Conservation (phyloP, 257 asterid genomes). For the Petunia axillaris region DNA sequence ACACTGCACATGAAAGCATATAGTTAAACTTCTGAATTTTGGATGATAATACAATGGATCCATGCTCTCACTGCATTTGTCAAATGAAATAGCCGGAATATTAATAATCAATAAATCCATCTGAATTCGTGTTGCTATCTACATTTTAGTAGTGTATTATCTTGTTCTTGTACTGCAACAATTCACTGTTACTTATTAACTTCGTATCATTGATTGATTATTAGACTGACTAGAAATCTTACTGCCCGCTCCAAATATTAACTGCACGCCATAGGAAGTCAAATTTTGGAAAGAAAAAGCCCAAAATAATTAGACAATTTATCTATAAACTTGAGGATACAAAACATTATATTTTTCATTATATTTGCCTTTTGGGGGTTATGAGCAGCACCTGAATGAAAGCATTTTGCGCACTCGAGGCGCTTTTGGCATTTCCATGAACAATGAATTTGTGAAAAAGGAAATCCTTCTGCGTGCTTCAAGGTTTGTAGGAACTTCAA, state of each 20-base stretch:
- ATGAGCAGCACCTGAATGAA: constrained; percentile 72
- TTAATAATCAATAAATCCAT: neutral
- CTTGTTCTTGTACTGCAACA: neutral
- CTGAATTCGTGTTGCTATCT: neutral
- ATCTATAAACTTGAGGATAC: constrained; percentile 11
- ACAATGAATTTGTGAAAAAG: constrained; percentile 91
- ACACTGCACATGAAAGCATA: constrained; percentile 64
- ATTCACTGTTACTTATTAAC: neutral
- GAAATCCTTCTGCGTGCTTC: constrained; percentile 95
- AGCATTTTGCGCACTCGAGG: constrained; percentile 99
- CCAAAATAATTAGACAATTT: neutral
- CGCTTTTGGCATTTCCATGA: constrained; percentile 97
- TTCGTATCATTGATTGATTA: constrained; percentile 1
- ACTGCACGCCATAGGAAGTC: constrained; percentile 16
- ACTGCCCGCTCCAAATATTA: constrained; percentile 12
- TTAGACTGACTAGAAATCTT: constrained; percentile 15
- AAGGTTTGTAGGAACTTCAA: constrained; percentile 90
- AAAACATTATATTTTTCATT: neutral
- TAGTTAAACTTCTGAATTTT: constrained; percentile 27
- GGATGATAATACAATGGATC: neutral
- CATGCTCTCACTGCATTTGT: neutral
- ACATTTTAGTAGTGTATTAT: neutral
- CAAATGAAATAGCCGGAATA: constrained; percentile 1
- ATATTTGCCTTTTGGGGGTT: neutral
- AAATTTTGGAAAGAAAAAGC: constrained; percentile 13